Evolutionary conservation across 139 green algal genomes (phyloP), one percentile per base, ranked within the genome.

Genomic region (Chlamydomonas sphaeroides): DNA sequence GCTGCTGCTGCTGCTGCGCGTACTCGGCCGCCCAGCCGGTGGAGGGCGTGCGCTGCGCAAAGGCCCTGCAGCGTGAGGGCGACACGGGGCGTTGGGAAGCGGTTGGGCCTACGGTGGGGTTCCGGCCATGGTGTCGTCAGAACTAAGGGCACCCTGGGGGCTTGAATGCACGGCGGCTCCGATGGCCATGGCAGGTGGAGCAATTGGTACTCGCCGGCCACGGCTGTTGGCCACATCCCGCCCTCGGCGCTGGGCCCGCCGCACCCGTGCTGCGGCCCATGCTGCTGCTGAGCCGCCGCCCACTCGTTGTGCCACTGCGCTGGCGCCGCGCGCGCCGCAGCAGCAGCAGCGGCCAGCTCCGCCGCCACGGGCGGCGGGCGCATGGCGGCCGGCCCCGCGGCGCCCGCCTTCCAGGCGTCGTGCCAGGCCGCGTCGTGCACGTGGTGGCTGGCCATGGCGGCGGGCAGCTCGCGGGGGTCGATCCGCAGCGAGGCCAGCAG

Each of bases 401-500:
- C 68, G 36, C 53, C 53, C 28, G 65, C 48, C 8, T 45, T 35
- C 86, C 86, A 90, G 42, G 81, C 69, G 0, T 80, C 70, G 38
- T 90, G 80, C 80, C 80, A 90, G 35, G 45, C 68, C 0, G 78
- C 51, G 48, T 76, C 49, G 70, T 88, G 83, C 39, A 56, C 80
- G 63, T 89, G 83, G 2, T 75, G 30, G 83, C 0, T 69, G 56
- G 56, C 56, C 26, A 89, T 65, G 30, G 85, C 68, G 5, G 90
- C 85, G 1, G 92, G 93, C 49, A 96, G 89, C 32, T 84, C 69
- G 33, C 23, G 10, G 1, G 94, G 88, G 66, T 96, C 85, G 68
- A 98, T 96, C 62, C 89, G 78, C 21, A 97, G 78, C 0, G 92
- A 94, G 18, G 66, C 72, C n/a, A 97, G 88, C 84, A 97, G 89